These are phyloP conservation scores for Periconia macrospinosa DNA, from an alignment of 2,329 filamentous ascomycete genomes.

Conservation along the genomic window DNA sequence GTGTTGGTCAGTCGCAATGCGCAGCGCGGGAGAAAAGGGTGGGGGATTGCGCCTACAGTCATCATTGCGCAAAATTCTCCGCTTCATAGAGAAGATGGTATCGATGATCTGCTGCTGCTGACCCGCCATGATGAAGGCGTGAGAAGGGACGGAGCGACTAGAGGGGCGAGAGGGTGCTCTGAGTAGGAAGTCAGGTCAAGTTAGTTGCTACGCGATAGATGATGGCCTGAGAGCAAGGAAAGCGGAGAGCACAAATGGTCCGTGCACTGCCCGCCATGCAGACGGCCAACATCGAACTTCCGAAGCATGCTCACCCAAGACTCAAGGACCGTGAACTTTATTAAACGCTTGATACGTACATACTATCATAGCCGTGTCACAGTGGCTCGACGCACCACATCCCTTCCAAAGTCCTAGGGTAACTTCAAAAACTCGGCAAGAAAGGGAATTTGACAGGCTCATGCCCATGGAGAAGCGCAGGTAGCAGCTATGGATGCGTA, in stretches of 20 bases:
- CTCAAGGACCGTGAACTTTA: too few species aligned
- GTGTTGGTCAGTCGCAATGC: conserved; percentile 15
- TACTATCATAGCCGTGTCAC: too few species aligned
- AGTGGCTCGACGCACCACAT: background rate
- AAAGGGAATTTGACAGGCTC: background rate
- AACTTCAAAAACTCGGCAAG: background rate
- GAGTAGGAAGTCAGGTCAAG: background rate
- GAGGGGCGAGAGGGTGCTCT: background rate
- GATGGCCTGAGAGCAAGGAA: background rate
- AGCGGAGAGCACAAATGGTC: background rate
- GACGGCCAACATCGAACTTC: too few species aligned
- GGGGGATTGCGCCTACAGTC: conserved; percentile 31
- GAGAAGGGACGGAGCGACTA: background rate
- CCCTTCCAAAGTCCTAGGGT: conserved; percentile 3
- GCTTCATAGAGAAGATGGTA: conserved; percentile 45
- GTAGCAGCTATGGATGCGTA: conserved; percentile 71
- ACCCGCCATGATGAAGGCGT: conserved; percentile 37
- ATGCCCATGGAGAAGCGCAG: conserved; percentile 27
- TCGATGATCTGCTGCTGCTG: conserved; percentile 45
- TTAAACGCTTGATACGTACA: too few species aligned
- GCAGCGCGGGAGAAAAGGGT: background rate
- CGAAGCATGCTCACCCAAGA: too few species aligned
- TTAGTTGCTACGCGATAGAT: background rate
- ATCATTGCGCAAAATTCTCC: conserved; percentile 35
- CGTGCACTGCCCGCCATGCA: background rate